Percentiles rank a stretch among this genome's conserved stretches.
phyloP scores from a whole-genome alignment of 2,329 filamentous ascomycete genomes.

The Aspergillus costaricaensis region DNA sequence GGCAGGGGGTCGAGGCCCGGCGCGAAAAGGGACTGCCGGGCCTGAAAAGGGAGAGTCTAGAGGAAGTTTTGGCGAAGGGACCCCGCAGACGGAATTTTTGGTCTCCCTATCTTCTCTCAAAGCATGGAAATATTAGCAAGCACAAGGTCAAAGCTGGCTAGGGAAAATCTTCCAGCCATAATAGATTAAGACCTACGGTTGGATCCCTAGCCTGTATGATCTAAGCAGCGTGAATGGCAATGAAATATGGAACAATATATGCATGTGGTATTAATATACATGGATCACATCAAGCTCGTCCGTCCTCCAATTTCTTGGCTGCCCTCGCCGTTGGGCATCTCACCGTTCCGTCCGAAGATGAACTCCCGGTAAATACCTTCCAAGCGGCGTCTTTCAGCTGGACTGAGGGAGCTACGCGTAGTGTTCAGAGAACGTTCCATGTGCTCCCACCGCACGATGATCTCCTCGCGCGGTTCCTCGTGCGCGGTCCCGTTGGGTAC shows the following conservation, averaged over 20 bases:
- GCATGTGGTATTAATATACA: background rate
- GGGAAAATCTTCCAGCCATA: too few species aligned
- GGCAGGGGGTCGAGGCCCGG: too few species aligned
- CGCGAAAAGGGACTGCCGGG: too few species aligned
- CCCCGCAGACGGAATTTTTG: too few species aligned
- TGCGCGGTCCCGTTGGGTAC: conserved; percentile 26
- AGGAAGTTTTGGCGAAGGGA: too few species aligned
- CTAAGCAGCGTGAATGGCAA: too few species aligned
- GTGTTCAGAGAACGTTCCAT: conserved; percentile 73
- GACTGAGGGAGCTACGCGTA: conserved; percentile 81
- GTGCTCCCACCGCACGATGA: conserved; percentile 82
- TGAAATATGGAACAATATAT: background rate
- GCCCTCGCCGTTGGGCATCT: conserved; percentile 92
- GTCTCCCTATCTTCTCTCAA: too few species aligned
- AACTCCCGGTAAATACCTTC: conserved; percentile 88
- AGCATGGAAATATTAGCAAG: too few species aligned
- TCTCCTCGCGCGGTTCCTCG: conserved; percentile 60
- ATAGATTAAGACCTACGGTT: too few species aligned
- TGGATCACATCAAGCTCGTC: conserved; percentile 80
- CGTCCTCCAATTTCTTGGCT: conserved; percentile 89
- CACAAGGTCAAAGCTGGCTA: too few species aligned
- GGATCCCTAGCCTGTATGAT: too few species aligned
- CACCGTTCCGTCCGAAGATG: conserved; percentile 85
- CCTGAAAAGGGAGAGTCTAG: too few species aligned
- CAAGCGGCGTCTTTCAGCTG: conserved; percentile 72